These are phyloP conservation scores for Populus simonii DNA, from an alignment of 345 rosid genomes.

Conservation along the genomic window DNA sequence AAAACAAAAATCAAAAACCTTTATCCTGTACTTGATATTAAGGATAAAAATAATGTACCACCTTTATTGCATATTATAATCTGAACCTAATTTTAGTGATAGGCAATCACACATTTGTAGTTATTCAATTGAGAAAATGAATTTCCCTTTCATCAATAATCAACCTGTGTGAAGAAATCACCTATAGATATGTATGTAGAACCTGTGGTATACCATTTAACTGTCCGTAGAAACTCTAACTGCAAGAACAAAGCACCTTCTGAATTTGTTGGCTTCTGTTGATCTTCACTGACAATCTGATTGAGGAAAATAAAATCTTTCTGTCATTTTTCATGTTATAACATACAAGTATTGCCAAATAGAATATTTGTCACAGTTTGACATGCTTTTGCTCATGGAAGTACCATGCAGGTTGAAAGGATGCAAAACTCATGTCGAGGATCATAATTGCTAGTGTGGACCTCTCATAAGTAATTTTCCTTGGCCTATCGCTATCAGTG, in stretches of 20 bases:
- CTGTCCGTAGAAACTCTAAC: not conserved
- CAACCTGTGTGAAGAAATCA: not conserved
- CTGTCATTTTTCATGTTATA: not conserved
- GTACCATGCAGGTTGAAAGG: conserved; percentile 18
- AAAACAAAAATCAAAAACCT: too few species aligned
- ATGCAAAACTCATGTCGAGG: conserved; percentile 16
- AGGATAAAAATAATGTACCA: not conserved
- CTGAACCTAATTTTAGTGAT: not conserved
- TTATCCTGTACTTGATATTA: not conserved
- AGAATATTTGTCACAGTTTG: conserved; percentile 4
- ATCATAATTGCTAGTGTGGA: conserved; percentile 13
- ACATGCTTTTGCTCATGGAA: conserved; percentile 16
- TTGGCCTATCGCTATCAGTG: not conserved
- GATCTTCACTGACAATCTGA: not conserved
- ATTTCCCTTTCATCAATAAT: not conserved
- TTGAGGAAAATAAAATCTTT: not conserved
- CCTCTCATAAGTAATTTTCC: conserved; percentile 15
- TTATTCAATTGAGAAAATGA: not conserved
- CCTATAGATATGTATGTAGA: not conserved
- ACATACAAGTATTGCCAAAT: not conserved
- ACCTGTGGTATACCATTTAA: not conserved
- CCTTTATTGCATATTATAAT: not conserved
- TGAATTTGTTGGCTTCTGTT: not conserved
- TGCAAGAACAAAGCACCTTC: not conserved
- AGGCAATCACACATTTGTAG: not conserved